Evolutionary conservation across 192 early-diverging fungal genomes (phyloP), one percentile per base, ranked within the genome.

Genomic region (Lunasporangiospora selenospora): DNA sequence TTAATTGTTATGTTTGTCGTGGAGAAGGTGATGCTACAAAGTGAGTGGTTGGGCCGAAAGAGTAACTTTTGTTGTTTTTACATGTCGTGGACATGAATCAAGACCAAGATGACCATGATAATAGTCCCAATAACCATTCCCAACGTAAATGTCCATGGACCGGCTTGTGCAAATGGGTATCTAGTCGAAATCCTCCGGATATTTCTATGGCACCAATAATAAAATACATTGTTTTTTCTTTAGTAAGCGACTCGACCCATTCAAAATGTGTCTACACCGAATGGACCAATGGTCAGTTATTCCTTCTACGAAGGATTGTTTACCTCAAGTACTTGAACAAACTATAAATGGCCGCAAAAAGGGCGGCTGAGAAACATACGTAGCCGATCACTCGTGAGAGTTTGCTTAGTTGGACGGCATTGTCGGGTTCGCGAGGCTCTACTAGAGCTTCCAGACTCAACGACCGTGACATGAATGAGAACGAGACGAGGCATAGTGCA

Each of bases 151-250:
- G 69, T 73, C 69, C 59, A 73, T 26, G 11, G n/a, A 11, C 69
- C 69, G 24, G 59, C 69, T 24, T 63, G 69, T 1, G 12, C 69
- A 32, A 73, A 73, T 1, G 69, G 69, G 26, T 73, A 73, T 39
- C 69, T n/a, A 1, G 69, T 73, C 19, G 69, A 63, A n/a, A 73
- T 73, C 29, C 69, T 38, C 16, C 60, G 55, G 23, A 73, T 73
- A 15, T 73, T 73, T 47, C 69, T 73, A 47, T 39, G 8, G 11
- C 19, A 41, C n/a, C n/a, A n/a, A n/a, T n/a, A n/a, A n/a, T n/a
- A n/a, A n/a, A n/a, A n/a, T n/a, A n/a, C n/a, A n/a, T n/a, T n/a
- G n/a, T n/a, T n/a, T n/a, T n/a, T n/a, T n/a, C n/a, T 16, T 6
- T 12, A 56, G 53, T 43, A n/a, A 15, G 21, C 21, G 6, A 13